Percentiles rank a stretch among this genome's conserved stretches.
These are phyloP conservation scores for Rasamsonia emersonii DNA, from an alignment of 2,329 filamentous ascomycete species.

Conservation along the genomic window DNA sequence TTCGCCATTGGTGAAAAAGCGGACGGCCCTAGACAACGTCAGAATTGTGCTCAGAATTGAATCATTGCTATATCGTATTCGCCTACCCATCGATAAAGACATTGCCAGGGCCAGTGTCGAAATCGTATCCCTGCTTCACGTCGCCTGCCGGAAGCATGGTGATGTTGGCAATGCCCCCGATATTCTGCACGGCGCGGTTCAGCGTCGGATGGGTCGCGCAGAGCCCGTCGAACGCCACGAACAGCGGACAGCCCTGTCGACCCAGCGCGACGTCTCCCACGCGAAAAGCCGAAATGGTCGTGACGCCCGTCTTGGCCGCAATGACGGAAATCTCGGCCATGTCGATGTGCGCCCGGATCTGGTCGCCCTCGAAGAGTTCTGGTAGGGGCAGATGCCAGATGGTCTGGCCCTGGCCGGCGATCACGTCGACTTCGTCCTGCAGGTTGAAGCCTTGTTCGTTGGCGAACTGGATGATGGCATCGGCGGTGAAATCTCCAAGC, in stretches of 20 bases:
- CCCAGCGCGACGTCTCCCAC: conserved; percentile 42
- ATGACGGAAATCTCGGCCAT: conserved; percentile 49
- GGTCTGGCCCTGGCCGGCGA: conserved; percentile 49
- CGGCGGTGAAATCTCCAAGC: conserved; percentile 45
- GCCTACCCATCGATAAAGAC: conserved; percentile 40
- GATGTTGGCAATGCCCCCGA: conserved; percentile 50
- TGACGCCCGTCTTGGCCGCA: conserved; percentile 46
- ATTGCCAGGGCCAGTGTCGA: conserved; percentile 47
- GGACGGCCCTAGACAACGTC: conserved; percentile 38
- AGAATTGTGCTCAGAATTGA: no score
- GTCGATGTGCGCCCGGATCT: conserved; percentile 25
- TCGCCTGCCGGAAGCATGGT: conserved; percentile 45
- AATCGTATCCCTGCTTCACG: conserved; percentile 14
- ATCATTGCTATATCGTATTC: background rate
- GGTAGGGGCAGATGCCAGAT: conserved; percentile 47
- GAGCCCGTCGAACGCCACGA: conserved; percentile 46
- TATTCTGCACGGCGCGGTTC: conserved; percentile 49
- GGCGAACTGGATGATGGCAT: conserved; percentile 41
- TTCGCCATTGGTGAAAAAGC: conserved; percentile 41
- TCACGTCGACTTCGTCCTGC: conserved; percentile 36
- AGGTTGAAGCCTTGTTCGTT: conserved; percentile 32
- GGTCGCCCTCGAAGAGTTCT: conserved; percentile 32
- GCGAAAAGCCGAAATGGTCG: conserved; percentile 48
- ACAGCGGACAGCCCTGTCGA: conserved; percentile 44
- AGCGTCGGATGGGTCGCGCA: conserved; percentile 46